Percentiles rank a stretch among this genome's conserved stretches.
Conservation (phyloP, 192 early-diverging fungal genomes). For the Ambispora gerdemannii region DNA sequence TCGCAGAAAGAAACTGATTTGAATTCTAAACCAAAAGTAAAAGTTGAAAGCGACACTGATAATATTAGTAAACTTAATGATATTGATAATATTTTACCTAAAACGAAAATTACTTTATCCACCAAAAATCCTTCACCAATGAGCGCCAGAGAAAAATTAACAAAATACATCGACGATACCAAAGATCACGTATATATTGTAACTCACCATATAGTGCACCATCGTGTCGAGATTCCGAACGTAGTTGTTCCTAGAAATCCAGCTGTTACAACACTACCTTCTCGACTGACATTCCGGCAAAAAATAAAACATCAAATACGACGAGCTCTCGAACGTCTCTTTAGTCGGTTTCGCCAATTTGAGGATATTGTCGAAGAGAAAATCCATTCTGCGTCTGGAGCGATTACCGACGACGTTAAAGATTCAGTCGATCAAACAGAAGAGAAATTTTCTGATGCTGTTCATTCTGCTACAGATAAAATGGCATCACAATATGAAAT, state of each 20-base stretch:
- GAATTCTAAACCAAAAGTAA: no score
- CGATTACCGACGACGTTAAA: neutral
- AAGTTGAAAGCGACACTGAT: no score
- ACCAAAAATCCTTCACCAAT: no score
- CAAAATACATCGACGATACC: no score
- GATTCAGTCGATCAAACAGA: neutral
- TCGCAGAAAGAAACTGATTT: no score
- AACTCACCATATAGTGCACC: conserved; percentile 6
- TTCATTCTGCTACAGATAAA: neutral
- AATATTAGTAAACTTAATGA: no score
- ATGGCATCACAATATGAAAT: neutral
- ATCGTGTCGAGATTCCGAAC: conserved; percentile 5
- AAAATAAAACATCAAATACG: neutral
- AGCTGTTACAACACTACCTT: neutral
- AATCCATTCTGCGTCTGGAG: neutral
- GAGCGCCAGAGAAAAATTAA: no score
- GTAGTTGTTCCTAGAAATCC: no score
- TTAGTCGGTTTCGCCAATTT: neutral
- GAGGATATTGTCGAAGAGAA: neutral
- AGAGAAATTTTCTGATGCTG: neutral
- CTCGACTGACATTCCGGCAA: neutral
- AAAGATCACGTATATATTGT: conserved; percentile 6
- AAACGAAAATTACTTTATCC: no score
- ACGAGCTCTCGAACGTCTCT: neutral
- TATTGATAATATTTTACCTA: no score